A percentile compares a stretch with the other conserved stretches of the same genome.
Evolutionary conservation across 148 eudicot species (phyloP).

Genomic region (Linanthus parryae): DNA sequence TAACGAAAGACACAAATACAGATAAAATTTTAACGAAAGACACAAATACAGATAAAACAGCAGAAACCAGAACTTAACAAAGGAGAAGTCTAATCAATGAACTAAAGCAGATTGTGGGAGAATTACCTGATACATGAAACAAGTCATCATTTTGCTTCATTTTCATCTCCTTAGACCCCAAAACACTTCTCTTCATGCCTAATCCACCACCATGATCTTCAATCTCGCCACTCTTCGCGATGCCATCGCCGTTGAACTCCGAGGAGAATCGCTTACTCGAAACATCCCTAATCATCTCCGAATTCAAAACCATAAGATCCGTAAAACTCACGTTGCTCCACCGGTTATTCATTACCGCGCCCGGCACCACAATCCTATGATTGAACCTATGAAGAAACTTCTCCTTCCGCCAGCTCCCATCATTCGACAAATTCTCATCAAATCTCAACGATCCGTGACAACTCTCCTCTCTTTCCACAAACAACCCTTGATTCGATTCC

Average conservation of each 20-base stretch:
- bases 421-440: constrained; percentile 16
- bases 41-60: no score
- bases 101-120: no score
- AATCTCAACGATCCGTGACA: constrained; percentile 15
- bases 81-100: no score
- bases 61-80: no score
- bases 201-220: not conserved
- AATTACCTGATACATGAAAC: no score
- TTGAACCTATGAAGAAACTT: constrained; percentile 18
- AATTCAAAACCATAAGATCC: constrained; percentile 22
- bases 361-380: constrained; percentile 26
- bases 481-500: constrained; percentile 18
- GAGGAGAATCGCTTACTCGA: constrained; percentile 16
- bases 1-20: no score
- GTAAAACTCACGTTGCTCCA: constrained; percentile 34
- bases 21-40: no score
- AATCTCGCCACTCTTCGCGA: not conserved
- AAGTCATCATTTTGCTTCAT: no score
- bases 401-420: not conserved
- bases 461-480: constrained; percentile 22
- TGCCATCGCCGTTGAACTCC: not conserved
- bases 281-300: constrained; percentile 22
- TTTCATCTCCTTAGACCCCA: no score
- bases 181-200: not conserved
- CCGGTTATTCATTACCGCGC: constrained; percentile 15